These are phyloP conservation scores for Chaetothyriales sp. DNA, from an alignment of 2,329 filamentous ascomycete genomes.

Conservation along the genomic window DNA sequence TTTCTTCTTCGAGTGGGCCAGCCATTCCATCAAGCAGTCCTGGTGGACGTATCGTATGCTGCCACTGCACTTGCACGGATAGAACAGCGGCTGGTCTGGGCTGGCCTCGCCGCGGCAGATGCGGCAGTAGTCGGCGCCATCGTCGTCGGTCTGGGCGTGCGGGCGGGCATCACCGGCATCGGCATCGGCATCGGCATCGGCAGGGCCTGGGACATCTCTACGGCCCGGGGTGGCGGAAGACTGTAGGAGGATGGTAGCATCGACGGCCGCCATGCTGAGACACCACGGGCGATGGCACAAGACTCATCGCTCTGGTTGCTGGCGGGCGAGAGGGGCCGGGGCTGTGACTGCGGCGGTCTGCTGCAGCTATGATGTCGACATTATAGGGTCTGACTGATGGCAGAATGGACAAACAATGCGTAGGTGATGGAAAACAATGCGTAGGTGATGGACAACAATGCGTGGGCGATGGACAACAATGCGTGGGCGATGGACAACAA, in stretches of 20 bases:
- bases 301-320: neutral
- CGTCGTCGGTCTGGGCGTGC: constrained; percentile 9
- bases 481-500: no score
- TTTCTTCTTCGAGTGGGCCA: constrained; percentile 97
- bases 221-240: neutral
- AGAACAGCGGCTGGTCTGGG: constrained; percentile 74
- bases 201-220: constrained; percentile 1
- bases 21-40: constrained; percentile 96
- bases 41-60: constrained; percentile 99
- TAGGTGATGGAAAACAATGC: no score
- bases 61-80: constrained; percentile 96
- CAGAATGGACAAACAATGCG: neutral
- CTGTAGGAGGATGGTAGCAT: neutral
- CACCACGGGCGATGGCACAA: neutral
- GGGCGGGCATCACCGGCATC: neutral
- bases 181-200: constrained; percentile 3
- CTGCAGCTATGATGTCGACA: neutral
- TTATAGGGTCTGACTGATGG: neutral
- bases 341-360: neutral
- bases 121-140: constrained; percentile 70
- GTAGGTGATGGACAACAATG: no score
- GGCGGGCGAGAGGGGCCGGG: no score
- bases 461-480: no score
- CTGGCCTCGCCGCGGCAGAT: constrained; percentile 90
- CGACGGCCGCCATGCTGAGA: neutral